phyloP scores from a whole-genome alignment of 805 yeast genomes.

The Myxozyma nipponensis region DNA sequence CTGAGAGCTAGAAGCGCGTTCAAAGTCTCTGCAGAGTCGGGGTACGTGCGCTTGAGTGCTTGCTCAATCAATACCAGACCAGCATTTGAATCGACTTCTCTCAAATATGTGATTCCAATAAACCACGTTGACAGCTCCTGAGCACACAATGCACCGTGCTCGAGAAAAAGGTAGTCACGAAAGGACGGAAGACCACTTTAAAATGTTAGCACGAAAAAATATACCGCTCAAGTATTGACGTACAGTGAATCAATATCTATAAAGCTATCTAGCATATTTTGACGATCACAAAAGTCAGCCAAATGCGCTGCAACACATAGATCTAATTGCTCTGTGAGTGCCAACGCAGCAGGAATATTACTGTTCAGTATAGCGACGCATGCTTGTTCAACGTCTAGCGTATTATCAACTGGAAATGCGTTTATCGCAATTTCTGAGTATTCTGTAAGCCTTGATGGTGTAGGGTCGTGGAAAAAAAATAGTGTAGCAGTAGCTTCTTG shows the following conservation, averaged over 20 bases:
- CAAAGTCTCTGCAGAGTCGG: constrained; percentile 12
- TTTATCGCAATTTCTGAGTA: constrained; percentile 30
- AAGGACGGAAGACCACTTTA: constrained; percentile 15
- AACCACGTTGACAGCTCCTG: constrained; percentile 22
- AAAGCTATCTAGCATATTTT: constrained; percentile 33
- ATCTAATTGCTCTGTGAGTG: constrained; percentile 31
- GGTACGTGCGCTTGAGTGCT: constrained; percentile 19
- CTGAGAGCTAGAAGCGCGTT: constrained; percentile 13
- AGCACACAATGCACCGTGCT: constrained; percentile 32
- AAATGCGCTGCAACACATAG: constrained; percentile 33
- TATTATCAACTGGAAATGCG: constrained; percentile 30
- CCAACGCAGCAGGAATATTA: constrained; percentile 30
- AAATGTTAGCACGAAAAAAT: constrained; percentile 1
- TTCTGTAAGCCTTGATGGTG: constrained; percentile 31
- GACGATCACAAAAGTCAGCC: constrained; percentile 33
- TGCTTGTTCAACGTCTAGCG: constrained; percentile 33
- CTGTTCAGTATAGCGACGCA: constrained; percentile 33
- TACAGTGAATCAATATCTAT: constrained; percentile 20
- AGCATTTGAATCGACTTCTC: constrained; percentile 24
- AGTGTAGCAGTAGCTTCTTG: constrained; percentile 35
- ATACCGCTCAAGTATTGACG: not conserved
- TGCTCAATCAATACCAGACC: constrained; percentile 26
- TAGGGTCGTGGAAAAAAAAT: constrained; percentile 34
- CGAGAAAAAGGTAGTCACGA: constrained; percentile 31
- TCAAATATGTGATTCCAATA: constrained; percentile 32